phyloP scores from a whole-genome alignment of 2,329 filamentous ascomycete genomes.

The Paecilomyces formosus region DNA sequence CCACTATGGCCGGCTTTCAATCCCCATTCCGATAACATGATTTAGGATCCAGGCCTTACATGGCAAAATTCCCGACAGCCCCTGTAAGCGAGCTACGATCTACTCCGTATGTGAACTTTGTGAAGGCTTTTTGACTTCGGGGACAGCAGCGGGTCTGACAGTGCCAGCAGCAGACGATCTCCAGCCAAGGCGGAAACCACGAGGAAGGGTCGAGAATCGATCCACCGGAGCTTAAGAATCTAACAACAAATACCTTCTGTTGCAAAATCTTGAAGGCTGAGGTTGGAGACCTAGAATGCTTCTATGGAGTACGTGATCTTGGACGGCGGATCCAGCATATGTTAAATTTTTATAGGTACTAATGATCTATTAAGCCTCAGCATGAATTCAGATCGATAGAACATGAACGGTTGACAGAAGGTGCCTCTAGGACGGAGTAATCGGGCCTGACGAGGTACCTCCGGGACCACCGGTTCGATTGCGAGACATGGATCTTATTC shows the following conservation, averaged over 20 bases:
- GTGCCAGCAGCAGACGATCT: background rate
- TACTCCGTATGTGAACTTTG: background rate
- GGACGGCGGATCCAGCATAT: background rate
- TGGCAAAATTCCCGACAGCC: background rate
- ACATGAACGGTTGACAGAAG: background rate
- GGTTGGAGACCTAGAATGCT: background rate
- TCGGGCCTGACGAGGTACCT: background rate
- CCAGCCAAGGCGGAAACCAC: background rate
- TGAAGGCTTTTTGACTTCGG: background rate
- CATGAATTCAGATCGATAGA: background rate
- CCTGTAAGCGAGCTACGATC: background rate
- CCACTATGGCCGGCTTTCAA: background rate
- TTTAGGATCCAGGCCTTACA: background rate
- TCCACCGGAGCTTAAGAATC: background rate
- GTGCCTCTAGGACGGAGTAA: background rate
- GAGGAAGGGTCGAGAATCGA: background rate
- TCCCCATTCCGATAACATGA: background rate
- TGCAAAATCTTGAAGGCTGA: background rate
- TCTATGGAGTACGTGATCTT: background rate
- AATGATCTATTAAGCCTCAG: background rate
- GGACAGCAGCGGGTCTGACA: background rate
- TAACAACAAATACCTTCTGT: background rate
- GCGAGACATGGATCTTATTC: background rate
- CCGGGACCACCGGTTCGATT: background rate
- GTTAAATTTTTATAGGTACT: background rate